phyloP scores from a whole-genome alignment of 1,139 yeast species.

The Yamadazyma dendronema region DNA sequence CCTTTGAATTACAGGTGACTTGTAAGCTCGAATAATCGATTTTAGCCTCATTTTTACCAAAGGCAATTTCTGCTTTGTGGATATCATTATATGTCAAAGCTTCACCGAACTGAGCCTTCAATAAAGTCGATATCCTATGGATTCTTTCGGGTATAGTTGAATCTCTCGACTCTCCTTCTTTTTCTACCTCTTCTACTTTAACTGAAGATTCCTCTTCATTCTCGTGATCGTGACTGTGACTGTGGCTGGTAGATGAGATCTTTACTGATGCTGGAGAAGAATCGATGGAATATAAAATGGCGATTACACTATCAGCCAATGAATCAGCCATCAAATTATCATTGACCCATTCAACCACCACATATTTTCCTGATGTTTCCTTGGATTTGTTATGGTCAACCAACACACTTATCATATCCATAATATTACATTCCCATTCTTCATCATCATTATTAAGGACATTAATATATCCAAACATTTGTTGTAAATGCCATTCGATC shows the following conservation, averaged over 20 bases:
- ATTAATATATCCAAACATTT: slow-evolving; percentile 89
- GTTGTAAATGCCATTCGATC: slow-evolving; percentile 85
- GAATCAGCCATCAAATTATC: slow-evolving; percentile 83
- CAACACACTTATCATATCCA: slow-evolving; percentile 44
- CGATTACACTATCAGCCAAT: slow-evolving; percentile 90
- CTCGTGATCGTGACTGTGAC: slow-evolving; percentile 24
- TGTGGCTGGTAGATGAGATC: slow-evolving; percentile 61
- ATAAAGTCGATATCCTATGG: slow-evolving; percentile 58
- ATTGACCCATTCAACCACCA: slow-evolving; percentile 87
- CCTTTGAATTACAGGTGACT: slow-evolving; percentile 77
- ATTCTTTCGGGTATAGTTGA: slow-evolving; percentile 52
- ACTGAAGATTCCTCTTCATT: slow-evolving; percentile 11
- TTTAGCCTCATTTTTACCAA: slow-evolving; percentile 74
- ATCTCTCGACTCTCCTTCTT: slow-evolving; percentile 15
- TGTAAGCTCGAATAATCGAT: slow-evolving; percentile 62
- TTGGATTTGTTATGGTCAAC: slow-evolving; percentile 46
- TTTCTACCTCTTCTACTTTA: slow-evolving; percentile 8
- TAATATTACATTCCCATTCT: slow-evolving; percentile 50
- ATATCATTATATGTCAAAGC: slow-evolving; percentile 46
- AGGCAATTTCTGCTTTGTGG: slow-evolving; percentile 51
- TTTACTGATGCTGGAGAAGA: slow-evolving; percentile 95
- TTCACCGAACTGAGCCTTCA: slow-evolving; percentile 88
- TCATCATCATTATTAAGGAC: slow-evolving; percentile 61
- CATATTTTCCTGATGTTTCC: slow-evolving; percentile 36
- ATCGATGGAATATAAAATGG: slow-evolving; percentile 86